Evolutionary conservation across 1,139 yeast genomes (phyloP), one percentile per base, ranked within the genome.

Genomic region (Geotrichum restrictum): DNA sequence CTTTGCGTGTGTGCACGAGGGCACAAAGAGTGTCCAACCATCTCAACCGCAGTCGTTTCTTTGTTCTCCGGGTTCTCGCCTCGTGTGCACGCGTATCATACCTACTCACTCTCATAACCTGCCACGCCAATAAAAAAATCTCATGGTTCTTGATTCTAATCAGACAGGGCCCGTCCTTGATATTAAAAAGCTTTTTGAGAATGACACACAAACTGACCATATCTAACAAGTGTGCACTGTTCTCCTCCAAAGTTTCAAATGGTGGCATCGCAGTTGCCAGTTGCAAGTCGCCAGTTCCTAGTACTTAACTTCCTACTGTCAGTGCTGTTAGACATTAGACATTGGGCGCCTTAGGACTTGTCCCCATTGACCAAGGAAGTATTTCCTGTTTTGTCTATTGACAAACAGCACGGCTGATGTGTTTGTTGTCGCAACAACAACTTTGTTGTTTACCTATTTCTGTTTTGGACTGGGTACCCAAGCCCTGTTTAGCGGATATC

Each of bases 371-470:
- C 29, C 29, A 24, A 5, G 29, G 8, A 24, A 24, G 29, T 8
- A 13, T 43, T 39, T 32, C 45, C 36, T 13, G 18, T 18, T 38
- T 3, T 4, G 44, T 27, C 16, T 16, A 8, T n/a, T 1, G 0
- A 32, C 19, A 22, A 47, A 47, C 32, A 40, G 32, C 18, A 37
- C 51, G 51, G 51, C 51, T 48, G 38, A 48, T 1, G 18, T 32
- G n/a, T 44, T 22, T 42, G 45, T 34, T 34, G 45, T 42, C 47
- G 16, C 36, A 34, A 48, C 45, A 48, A 41, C 38, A 6, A 19
- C 16, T 16, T 16, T 29, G 22, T 48, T 48, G 41, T 48, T 41
- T 48, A 24, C 27, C 27, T 24, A 16, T 29, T 48, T 48, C 46
- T 18, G 34, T 19, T n/a, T 41, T 40, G 10, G 19, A 32, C 21